Evolutionary conservation across 441 rosid species (phyloP), one percentile per base, ranked within the genome.

Genomic region (Eruca vesicaria): DNA sequence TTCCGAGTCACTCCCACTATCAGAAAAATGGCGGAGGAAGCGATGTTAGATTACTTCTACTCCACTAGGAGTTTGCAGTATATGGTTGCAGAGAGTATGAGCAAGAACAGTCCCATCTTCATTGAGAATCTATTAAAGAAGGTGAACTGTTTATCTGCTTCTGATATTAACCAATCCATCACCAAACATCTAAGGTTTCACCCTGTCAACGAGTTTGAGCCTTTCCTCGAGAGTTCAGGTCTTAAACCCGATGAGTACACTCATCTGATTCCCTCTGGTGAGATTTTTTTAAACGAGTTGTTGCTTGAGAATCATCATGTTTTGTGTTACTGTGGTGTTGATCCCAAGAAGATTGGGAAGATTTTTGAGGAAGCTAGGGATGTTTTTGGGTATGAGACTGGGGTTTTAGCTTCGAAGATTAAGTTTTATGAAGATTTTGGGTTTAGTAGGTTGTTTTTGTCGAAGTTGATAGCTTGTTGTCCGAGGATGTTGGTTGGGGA

Each of bases 121-220:
- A 74, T 88, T n/a, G 76, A 68, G 33, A 87, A 76, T 43, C 80
- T 88, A 3, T 53, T 90, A 58, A 70, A 80, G 57, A 83, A 80
- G 26, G 71, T 86, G 12, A 55, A 74, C 29, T 55, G n/a, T 63
- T 78, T 60, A 38, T 70, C 62, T 61, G 69, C 60, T 64, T 74
- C 66, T 57, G 78, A 73, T 20, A 64, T 84, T 21, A 74, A 74
- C 26, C 61, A 69, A 10, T 84, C 83, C 10, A 63, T 91, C 38
- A 57, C 84, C 4, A 84, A 86, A 56, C 85, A 81, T 68, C 59
- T 93, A 64, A 82, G 84, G 28, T 93, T 87, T 75, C 89, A 88
- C 58, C 98, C 98, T 8, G 82, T 91, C 57, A 94, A 94, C 75
- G 99, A 94, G 72, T 94, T 90, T 12, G 97, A 90, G 84, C 93